A percentile compares a stretch with the other conserved stretches of the same genome.
phyloP scores from a whole-genome alignment of 2,329 filamentous ascomycete species.

The Ascochyta rabiei region DNA sequence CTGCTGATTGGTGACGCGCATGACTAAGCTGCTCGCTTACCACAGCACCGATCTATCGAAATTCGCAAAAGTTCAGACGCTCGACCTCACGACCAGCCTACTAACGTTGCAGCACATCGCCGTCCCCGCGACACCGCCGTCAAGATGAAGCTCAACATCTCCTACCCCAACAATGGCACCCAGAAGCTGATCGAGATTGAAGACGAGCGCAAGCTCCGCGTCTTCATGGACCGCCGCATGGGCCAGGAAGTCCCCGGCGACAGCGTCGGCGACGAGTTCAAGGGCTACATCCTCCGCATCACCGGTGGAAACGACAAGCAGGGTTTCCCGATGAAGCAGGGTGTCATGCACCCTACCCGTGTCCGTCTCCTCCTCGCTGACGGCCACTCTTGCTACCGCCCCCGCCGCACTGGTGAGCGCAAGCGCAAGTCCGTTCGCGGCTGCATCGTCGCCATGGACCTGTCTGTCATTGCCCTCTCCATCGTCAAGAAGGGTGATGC shows the following conservation, averaged over 20 bases:
- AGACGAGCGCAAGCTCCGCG: slow-evolving; percentile 98
- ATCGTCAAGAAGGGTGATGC: slow-evolving; percentile 97
- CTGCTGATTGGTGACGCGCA: neutral
- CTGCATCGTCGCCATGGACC: slow-evolving; percentile 96
- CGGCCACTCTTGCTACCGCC: slow-evolving; percentile 99
- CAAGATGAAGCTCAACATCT: slow-evolving; percentile 79
- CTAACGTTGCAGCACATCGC: slow-evolving; percentile 46
- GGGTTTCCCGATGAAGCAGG: slow-evolving; percentile 99
- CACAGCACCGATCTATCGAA: neutral
- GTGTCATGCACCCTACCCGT: slow-evolving; percentile 98
- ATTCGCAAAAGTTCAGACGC: slow-evolving; percentile 10
- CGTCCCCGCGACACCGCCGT: slow-evolving; percentile 43
- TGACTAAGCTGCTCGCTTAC: slow-evolving; percentile 10
- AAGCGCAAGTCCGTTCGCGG: slow-evolving; percentile 99
- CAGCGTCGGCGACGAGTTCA: slow-evolving; percentile 98
- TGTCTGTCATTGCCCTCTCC: slow-evolving; percentile 90
- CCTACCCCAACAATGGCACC: slow-evolving; percentile 98
- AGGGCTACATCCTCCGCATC: slow-evolving; percentile 99
- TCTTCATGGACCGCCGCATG: slow-evolving; percentile 99
- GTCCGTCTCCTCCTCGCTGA: slow-evolving; percentile 94
- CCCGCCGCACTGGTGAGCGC: slow-evolving; percentile 96
- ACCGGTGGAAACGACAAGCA: slow-evolving; percentile 99
- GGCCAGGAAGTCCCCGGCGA: slow-evolving; percentile 91
- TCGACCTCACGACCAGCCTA: slow-evolving; percentile 36
- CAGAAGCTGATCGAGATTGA: slow-evolving; percentile 99